Conservation (phyloP, 495 filamentous ascomycete genomes). For the Evernia prunastri region DNA sequence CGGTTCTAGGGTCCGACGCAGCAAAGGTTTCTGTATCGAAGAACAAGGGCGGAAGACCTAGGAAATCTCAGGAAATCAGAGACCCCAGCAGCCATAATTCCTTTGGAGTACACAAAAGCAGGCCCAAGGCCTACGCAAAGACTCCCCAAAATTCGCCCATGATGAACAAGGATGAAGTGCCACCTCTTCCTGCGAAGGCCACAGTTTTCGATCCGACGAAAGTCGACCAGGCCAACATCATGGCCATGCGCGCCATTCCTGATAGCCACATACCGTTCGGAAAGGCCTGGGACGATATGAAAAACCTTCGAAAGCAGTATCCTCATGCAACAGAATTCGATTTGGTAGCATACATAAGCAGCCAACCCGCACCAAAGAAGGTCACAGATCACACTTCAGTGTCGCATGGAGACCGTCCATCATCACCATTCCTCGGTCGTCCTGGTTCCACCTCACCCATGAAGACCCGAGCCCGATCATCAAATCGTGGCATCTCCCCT, state of each 20-base stretch:
- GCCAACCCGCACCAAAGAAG: slow-evolving; percentile 10
- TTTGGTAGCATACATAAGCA: slow-evolving; percentile 12
- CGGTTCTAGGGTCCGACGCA: neutral
- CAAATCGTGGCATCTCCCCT: slow-evolving; percentile 28
- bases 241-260: slow-evolving; percentile 20
- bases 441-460: slow-evolving; percentile 14
- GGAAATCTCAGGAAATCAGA: neutral
- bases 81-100: neutral
- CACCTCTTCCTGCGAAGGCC: slow-evolving; percentile 13
- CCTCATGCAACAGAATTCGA: slow-evolving; percentile 4
- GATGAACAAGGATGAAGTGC: slow-evolving; percentile 1
- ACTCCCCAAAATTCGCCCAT: slow-evolving; percentile 5
- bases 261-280: slow-evolving; percentile 18
- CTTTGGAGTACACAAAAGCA: slow-evolving; percentile 2
- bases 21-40: neutral
- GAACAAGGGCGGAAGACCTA: neutral
- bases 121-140: neutral
- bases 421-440: slow-evolving; percentile 16
- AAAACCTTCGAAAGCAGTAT: slow-evolving; percentile 21
- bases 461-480: slow-evolving; percentile 20
- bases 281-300: slow-evolving; percentile 19
- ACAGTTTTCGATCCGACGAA: slow-evolving; percentile 12
- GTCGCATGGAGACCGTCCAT: slow-evolving; percentile 2
- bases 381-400: slow-evolving; percentile 16
- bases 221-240: slow-evolving; percentile 16